phyloP scores from a whole-genome alignment of 2,329 filamentous ascomycete species.

The Fusarium drepaniforme region DNA sequence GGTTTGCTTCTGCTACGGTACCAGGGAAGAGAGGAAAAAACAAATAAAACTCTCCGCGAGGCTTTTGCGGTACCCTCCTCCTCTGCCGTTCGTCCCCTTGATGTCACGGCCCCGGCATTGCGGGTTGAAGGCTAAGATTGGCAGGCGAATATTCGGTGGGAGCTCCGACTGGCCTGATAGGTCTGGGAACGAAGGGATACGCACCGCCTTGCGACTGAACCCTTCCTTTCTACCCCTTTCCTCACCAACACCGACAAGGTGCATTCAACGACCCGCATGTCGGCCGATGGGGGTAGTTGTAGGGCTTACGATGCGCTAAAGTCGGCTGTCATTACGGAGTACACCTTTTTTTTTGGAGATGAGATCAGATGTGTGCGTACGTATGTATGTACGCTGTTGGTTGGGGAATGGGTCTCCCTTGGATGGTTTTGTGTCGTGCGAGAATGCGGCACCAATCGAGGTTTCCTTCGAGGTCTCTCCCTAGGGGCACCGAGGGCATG shows the following conservation, averaged over 20 bases:
- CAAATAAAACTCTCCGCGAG: slow-evolving; percentile 14
- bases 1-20: slow-evolving; percentile 5
- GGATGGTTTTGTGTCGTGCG: not conserved
- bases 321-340: slow-evolving; percentile 5
- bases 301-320: slow-evolving; percentile 2
- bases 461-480: slow-evolving; percentile 19
- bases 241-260: not conserved
- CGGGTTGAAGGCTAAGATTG: not conserved
- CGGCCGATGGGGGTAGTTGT: slow-evolving; percentile 1
- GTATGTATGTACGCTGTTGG: not conserved
- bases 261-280: slow-evolving; percentile 1
- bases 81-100: not conserved
- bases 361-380: not conserved
- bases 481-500: slow-evolving; percentile 30
- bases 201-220: not conserved
- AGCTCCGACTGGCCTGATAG: not conserved
- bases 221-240: not conserved
- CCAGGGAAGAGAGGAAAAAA: slow-evolving; percentile 28
- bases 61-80: not conserved
- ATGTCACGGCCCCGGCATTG: not conserved
- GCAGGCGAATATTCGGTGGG: not conserved
- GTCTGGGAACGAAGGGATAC: slow-evolving; percentile 1
- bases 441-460: slow-evolving; percentile 21
- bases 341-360: not conserved
- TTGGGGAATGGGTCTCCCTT: slow-evolving; percentile 20